Base-by-base conservation (phyloP, 768 basidiomycete species). In the Tylopilus plumbeoviolaceoides region DNA sequence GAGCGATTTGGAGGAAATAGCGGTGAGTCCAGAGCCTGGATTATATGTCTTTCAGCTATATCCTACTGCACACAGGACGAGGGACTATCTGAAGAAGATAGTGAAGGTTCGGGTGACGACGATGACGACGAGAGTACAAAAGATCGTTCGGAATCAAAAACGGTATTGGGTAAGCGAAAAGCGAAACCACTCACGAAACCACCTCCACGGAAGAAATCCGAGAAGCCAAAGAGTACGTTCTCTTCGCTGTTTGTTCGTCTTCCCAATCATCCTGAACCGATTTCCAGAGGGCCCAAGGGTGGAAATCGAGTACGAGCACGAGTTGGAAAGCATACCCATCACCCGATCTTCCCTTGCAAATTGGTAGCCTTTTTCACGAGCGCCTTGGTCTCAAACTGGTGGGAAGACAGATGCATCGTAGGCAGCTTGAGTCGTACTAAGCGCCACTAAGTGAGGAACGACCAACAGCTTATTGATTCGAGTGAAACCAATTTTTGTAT, bases 271-370 rank as follows among this genome's bases (percentile, higher is more conserved):
- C 41, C 59, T 67, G 43, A 67, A 30, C 39, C 42, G 38, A 38
- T 41, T 46, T 55, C 10, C 67, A 86, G 85, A 78, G 63, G 89
- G 85, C 18, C 87, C 92, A 14, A 78, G 86, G 58, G 87, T 98
- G 64, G 91, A 98, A 68, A 87, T 98, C 63, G 95, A 98, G 71
- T 97, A 97, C 82, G 95, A 98, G 70, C 83, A 91, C 67, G 95
- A 97, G 73, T 77, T 88, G 70, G 91, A 87, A 65, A 84, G 78
- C 58, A 66, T 81, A 47, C 80, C 81, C 39, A 70, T 83, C 42
- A 75, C 75, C 35, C 78, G 76, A 58, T 78, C 78, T 39, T 72
- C 72, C 14, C 65, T 82, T 56, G 74, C 78, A 40, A 77, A 75
- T 58, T 83, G 81, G 82, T 84, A 78, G 62, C 40, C n/a, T 50